Evolutionary conservation across 1,284 basidiomycete genomes (phyloP).

Genomic region (Cryptococcus jaspeensis): DNA sequence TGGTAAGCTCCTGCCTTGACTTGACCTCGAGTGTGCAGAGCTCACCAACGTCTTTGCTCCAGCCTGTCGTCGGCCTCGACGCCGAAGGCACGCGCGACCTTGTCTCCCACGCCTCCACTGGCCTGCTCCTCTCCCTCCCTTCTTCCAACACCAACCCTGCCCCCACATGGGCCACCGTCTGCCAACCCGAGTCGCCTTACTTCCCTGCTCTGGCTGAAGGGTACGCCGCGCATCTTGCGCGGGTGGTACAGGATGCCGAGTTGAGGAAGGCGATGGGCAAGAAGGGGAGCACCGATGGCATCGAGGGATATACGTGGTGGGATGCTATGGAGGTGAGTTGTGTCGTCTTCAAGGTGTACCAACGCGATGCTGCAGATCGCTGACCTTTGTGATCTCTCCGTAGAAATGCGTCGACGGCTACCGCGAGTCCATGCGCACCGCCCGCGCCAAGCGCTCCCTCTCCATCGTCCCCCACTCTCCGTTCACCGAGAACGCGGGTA

Average conservation of each 20-base stretch:
- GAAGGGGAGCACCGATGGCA: constrained; percentile 50
- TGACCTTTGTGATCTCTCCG: background rate
- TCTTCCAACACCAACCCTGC: constrained; percentile 4
- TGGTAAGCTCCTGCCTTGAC: constrained; percentile 42
- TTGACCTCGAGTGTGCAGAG: too few relatives aligned
- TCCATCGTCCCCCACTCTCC: constrained; percentile 9
- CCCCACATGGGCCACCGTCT: constrained; percentile 39
- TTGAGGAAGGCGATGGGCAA: constrained; percentile 52
- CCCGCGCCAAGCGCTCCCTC: constrained; percentile 14
- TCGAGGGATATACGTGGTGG: constrained; percentile 56
- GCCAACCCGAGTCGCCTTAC: constrained; percentile 41
- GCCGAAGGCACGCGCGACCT: constrained; percentile 61
- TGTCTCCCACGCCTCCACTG: constrained; percentile 54
- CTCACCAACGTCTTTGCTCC: background rate
- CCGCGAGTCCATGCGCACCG: constrained; percentile 48
- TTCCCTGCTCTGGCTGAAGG: constrained; percentile 48
- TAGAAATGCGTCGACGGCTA: constrained; percentile 57
- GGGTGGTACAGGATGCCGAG: constrained; percentile 44
- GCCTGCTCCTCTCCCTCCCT: constrained; percentile 51
- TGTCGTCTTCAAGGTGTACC: too few relatives aligned
- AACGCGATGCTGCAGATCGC: too few relatives aligned
- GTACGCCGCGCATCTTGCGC: constrained; percentile 54
- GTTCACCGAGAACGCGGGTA: background rate
- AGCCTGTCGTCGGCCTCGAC: constrained; percentile 58
- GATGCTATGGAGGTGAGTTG: constrained; percentile 57